Evolutionary conservation across 148 eudicot genomes (phyloP).

Genomic region (Cornus kousa): DNA sequence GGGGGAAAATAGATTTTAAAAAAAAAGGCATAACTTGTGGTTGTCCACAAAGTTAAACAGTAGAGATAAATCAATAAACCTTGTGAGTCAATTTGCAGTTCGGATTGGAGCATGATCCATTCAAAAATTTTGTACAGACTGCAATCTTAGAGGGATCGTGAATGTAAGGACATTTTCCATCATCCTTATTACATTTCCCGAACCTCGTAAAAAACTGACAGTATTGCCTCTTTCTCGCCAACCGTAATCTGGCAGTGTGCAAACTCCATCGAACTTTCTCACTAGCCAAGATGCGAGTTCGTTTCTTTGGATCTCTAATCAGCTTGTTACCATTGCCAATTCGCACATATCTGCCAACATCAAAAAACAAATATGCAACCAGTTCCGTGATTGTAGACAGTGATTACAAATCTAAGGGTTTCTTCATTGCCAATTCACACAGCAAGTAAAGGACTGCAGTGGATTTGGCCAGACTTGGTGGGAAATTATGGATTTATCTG

Average conservation of each 20-base stretch:
- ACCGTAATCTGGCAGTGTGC: conserved; percentile 80
- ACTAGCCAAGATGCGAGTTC: conserved; percentile 85
- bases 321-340: conserved; percentile 93
- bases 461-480: too few relatives aligned
- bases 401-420: background rate
- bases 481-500: too few relatives aligned
- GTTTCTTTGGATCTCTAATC: conserved; percentile 88
- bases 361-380: conserved; percentile 2
- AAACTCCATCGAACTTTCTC: conserved; percentile 98
- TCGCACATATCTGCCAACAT: conserved; percentile 73
- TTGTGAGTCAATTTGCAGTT: conserved; percentile 92
- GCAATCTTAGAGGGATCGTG: conserved; percentile 84
- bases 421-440: background rate
- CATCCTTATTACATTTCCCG: conserved; percentile 92
- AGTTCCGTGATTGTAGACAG: background rate
- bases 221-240: conserved; percentile 76
- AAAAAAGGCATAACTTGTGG: background rate
- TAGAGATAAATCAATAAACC: conserved; percentile 44
- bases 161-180: conserved; percentile 90
- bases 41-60: background rate
- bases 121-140: conserved; percentile 88
- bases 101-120: conserved; percentile 68
- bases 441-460: too few relatives aligned
- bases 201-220: conserved; percentile 96
- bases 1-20: conserved; percentile 1